Conservation (phyloP, 1,284 basidiomycete genomes). For the Melampsora americana region DNA sequence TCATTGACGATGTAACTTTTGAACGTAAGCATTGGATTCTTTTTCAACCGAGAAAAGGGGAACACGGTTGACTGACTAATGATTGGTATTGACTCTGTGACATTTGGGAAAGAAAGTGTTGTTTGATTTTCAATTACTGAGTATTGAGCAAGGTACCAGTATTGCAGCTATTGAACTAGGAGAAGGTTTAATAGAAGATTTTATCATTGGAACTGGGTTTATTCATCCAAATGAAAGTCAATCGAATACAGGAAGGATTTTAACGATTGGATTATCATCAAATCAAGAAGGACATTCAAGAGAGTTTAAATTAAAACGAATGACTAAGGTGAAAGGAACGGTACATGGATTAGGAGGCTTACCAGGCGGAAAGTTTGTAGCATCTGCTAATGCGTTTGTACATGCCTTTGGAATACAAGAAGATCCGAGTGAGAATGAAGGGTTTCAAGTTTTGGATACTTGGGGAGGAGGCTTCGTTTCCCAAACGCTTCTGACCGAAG, state of each 20-base stretch:
- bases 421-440: constrained; percentile 2
- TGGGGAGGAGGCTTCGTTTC: constrained; percentile 40
- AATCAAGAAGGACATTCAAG: background rate
- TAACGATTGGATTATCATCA: constrained; percentile 10
- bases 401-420: constrained; percentile 20
- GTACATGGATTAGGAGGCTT: constrained; percentile 34
- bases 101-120: constrained; percentile 11
- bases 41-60: background rate
- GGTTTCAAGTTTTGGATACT: constrained; percentile 31
- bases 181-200: constrained; percentile 16
- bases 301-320: constrained; percentile 7
- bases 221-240: constrained; percentile 29
- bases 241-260: constrained; percentile 24
- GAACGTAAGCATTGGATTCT: constrained; percentile 11
- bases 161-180: constrained; percentile 32
- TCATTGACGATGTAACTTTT: constrained; percentile 35
- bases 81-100: background rate
- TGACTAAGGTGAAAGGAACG: constrained; percentile 12
- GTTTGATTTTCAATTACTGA: background rate
- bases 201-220: constrained; percentile 32
- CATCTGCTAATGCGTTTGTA: constrained; percentile 32
- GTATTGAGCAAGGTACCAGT: constrained; percentile 33
- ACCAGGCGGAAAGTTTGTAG: constrained; percentile 27
- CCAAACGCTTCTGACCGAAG: constrained; percentile 22
- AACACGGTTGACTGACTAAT: background rate